Conservation (phyloP, 73 alveolate genomes). For the Loxodes magnus region DNA sequence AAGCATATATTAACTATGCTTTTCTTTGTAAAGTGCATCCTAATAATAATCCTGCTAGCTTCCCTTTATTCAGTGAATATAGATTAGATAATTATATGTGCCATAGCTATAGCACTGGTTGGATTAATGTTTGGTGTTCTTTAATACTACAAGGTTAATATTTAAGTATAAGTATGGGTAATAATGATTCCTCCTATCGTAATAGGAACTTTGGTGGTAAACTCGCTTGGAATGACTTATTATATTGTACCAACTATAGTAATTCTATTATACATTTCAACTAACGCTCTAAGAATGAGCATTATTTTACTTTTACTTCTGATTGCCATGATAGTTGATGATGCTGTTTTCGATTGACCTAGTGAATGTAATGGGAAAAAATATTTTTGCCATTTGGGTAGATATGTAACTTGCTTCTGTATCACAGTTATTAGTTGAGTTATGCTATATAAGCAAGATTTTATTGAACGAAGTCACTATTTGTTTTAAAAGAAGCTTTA, state of each 20-base stretch:
- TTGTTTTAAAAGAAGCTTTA: background rate
- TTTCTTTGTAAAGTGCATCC: background rate
- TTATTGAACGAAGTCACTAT: conserved; percentile 7
- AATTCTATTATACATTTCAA: background rate
- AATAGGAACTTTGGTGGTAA: too few relatives aligned
- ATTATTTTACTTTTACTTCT: background rate
- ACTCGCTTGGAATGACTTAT: too few relatives aligned
- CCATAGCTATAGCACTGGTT: background rate
- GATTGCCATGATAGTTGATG: background rate
- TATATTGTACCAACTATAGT: background rate
- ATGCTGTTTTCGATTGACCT: background rate
- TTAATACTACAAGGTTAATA: background rate
- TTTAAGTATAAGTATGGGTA: background rate
- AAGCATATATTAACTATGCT: background rate
- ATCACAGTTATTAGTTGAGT: background rate
- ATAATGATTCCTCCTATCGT: background rate
- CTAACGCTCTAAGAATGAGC: background rate
- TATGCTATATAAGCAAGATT: conserved; percentile 6
- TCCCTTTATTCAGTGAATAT: background rate
- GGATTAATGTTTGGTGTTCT: conserved; percentile 2
- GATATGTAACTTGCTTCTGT: too few relatives aligned
- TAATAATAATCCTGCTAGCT: background rate
- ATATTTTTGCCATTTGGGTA: background rate
- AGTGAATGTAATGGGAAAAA: background rate
- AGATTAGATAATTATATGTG: background rate